Conservation (phyloP, 352 stramenopile species). For the Pythium sp. region DNA sequence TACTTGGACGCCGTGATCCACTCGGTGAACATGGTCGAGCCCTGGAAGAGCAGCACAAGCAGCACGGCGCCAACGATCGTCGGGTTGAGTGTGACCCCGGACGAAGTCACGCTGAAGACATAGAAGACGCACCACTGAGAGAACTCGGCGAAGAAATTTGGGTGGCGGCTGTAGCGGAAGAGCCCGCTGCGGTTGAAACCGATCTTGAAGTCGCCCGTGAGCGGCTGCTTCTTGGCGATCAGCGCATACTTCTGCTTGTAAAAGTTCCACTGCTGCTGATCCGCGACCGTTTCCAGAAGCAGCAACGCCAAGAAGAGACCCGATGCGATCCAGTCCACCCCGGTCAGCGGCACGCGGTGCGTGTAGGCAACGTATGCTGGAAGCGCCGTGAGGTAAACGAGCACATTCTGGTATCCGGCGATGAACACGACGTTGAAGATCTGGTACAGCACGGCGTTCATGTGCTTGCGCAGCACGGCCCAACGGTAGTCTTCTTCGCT, state of each 20-base stretch:
- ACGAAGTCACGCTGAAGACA: slow-evolving; percentile 80
- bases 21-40: slow-evolving; percentile 89
- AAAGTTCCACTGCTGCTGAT: slow-evolving; percentile 92
- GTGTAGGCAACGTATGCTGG: slow-evolving; percentile 70
- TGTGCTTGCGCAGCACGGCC: slow-evolving; percentile 70
- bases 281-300: slow-evolving; percentile 80
- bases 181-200: slow-evolving; percentile 87
- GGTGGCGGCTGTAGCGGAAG: slow-evolving; percentile 91
- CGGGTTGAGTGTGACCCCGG: slow-evolving; percentile 58
- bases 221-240: slow-evolving; percentile 47
- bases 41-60: slow-evolving; percentile 88
- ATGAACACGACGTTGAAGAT: slow-evolving; percentile 93
- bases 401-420: slow-evolving; percentile 84
- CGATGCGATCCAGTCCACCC: slow-evolving; percentile 59
- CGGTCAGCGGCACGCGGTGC: slow-evolving; percentile 51
- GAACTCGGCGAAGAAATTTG: slow-evolving; percentile 93
- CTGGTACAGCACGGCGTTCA: slow-evolving; percentile 85
- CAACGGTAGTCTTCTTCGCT: slow-evolving; percentile 92
- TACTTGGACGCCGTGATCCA: slow-evolving; percentile 89
- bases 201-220: slow-evolving; percentile 63
- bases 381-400: slow-evolving; percentile 77
- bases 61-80: slow-evolving; percentile 75
- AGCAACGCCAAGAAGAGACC: slow-evolving; percentile 70
- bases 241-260: slow-evolving; percentile 85
- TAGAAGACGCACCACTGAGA: slow-evolving; percentile 90